Base-by-base conservation (phyloP, 2,329 filamentous ascomycete species). In the Pyrenochaeta sp. region DNA sequence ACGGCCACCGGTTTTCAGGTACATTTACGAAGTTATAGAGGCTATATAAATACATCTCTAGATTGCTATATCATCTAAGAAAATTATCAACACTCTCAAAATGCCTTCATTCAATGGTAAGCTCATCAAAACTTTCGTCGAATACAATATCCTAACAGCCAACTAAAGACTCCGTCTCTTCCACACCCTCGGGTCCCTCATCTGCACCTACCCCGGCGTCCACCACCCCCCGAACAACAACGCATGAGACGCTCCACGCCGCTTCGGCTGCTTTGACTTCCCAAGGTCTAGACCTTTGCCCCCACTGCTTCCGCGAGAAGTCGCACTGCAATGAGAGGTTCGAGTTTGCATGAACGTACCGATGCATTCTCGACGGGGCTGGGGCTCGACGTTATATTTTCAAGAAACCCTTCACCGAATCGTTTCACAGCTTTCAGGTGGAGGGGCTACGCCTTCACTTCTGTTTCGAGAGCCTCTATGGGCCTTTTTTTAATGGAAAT, bases 221-320 rank as follows among this genome's bases (percentile, higher is more conserved):
- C 15, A 51, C 49, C 27, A 27, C 36, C 12, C 37, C 63, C 45
- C 27, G 60, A 12, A 55, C 61, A 32, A 55, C 63, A 4, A 65
- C 56, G 21, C 58, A 57, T 45, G 61, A 68, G 37, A 66, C 62
- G 18, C 63, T 67, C 11, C 61, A 65, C 44, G 65, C 54, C 37
- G 63, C 62, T 21, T 49, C 61, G 3, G 60, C 65, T 29, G 60
- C 58, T 40, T 45, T 68, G 47, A 62, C 54, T 11, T 59, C 51
- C 2, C 65, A 68, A 41, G 65, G 65, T 7, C 52, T 68, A 12
- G 60, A 66, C 40, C 63, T 68, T 1, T 68, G 65, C 54, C 65
- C 65, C 39, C 65, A 68, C 45, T 68, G 65, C 61, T 68, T 62
- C 50, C 63, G 65, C 10, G 65, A 68, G 49, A 60, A 65, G 58